phyloP scores from a whole-genome alignment of 352 stramenopile genomes.

The Poterioochromonas sp. region DNA sequence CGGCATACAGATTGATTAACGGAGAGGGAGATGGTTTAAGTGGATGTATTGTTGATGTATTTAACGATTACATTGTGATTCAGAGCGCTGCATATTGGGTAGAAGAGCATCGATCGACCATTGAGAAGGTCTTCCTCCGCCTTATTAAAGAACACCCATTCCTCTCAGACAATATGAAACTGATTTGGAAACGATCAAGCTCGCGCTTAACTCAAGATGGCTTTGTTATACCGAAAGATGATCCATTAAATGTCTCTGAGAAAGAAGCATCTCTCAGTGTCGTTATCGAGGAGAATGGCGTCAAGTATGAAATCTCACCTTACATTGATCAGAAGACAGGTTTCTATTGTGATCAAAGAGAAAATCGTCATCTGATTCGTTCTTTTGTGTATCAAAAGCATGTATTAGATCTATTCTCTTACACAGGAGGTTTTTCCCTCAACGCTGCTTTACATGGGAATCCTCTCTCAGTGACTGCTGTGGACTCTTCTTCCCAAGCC shows the following conservation, averaged over 20 bases:
- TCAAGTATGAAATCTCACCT: slow-evolving; percentile 55
- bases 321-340: slow-evolving; percentile 63
- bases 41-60: slow-evolving; percentile 61
- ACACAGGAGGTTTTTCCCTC: slow-evolving; percentile 57
- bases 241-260: slow-evolving; percentile 12
- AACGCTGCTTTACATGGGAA: slow-evolving; percentile 52
- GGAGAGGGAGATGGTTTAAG: slow-evolving; percentile 63
- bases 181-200: slow-evolving; percentile 44
- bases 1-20: slow-evolving; percentile 58
- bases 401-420: slow-evolving; percentile 62
- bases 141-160: slow-evolving; percentile 8
- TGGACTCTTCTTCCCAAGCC: slow-evolving; percentile 56
- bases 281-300: slow-evolving; percentile 30
- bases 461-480: slow-evolving; percentile 45
- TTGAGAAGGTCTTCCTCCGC: slow-evolving; percentile 44
- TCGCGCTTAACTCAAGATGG: slow-evolving; percentile 46
- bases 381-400: slow-evolving; percentile 49
- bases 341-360: slow-evolving; percentile 72
- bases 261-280: background rate
- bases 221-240: slow-evolving; percentile 35
- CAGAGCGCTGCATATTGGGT: slow-evolving; percentile 58
- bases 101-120: slow-evolving; percentile 52
- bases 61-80: slow-evolving; percentile 51
- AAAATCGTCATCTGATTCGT: slow-evolving; percentile 56
- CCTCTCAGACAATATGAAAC: too few relatives aligned